Evolutionary conservation across 2,329 filamentous ascomycete species (phyloP).

Genomic region (Pseudogymnoascus sp.): DNA sequence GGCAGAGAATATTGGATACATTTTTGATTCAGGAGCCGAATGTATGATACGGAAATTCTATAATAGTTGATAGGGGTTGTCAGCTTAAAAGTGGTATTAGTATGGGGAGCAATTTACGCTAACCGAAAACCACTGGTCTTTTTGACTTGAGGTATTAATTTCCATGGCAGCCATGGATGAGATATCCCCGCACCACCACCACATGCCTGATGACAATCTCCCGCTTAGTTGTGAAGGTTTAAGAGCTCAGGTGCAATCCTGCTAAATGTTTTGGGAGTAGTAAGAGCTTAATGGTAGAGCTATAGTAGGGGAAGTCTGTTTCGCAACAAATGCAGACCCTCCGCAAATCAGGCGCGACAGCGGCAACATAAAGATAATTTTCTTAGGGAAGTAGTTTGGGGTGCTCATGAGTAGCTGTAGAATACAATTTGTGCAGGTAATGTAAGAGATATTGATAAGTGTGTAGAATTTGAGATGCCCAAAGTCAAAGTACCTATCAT

Average conservation of each 20-base stretch:
- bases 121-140: too few species aligned
- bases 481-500: conserved; percentile 23
- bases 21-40: too few species aligned
- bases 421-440: conserved; percentile 6
- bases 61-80: too few species aligned
- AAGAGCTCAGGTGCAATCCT: conserved; percentile 6
- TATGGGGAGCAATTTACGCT: too few species aligned
- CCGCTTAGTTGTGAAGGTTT: conserved; percentile 2
- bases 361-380: conserved; percentile 9
- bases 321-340: neutral
- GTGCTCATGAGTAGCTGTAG: conserved; percentile 9
- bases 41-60: too few species aligned
- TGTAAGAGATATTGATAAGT: conserved; percentile 15
- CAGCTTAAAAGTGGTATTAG: too few species aligned
- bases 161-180: too few species aligned
- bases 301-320: neutral
- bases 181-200: neutral
- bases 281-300: conserved; percentile 11
- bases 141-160: too few species aligned
- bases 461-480: conserved; percentile 18
- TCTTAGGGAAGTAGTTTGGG: neutral
- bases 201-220: conserved; percentile 11
- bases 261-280: neutral
- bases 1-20: too few species aligned
- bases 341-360: neutral